Base-by-base conservation (phyloP, 2,329 filamentous ascomycete genomes). In the Didymella keratinophila region DNA sequence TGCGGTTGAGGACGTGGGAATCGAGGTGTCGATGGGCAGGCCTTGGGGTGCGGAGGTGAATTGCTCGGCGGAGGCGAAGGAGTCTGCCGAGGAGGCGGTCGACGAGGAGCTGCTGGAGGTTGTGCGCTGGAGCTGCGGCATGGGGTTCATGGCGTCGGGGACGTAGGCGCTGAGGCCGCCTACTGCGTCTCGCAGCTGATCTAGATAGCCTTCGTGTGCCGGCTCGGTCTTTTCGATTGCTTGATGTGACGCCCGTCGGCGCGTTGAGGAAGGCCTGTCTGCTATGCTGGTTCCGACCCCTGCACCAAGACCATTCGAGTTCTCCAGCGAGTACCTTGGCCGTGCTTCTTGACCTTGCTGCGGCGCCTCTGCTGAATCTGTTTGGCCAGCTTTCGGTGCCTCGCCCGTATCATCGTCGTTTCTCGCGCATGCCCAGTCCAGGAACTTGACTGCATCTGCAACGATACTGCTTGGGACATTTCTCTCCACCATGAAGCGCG, bases 401-500 rank as follows among this genome's bases (percentile, higher is more conserved):
- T 78, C 74, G 11, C 77, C 72, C 36, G 72, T 59, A 5, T 70
- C 66, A 5, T 77, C 68, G 8, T 82, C 78, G 10, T 83, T 79
- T 53, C 81, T 80, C 30, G 80, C 78, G 62, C 83, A 84, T 3
- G 87, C 88, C 93, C 93, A 96, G 56, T 92, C 86, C 14, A 95
- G 74, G 66, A 96, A 96, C 75, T 93, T 95, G 52, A 84, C 84
- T 0, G 92, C 90, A 74, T 96, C 93, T 41, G 83, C 83, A 25
- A 92, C 84, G 67, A 97, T 95, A 34, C 91, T 91, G 11, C 84
- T 87, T 0, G 93, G 93, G 0, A 93, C 96, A 28, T 90, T 91
- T 72, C 91, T 88, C 70, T 96, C 93, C n/a, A 96, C 91, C 84
- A 97, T 88, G 78, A 95, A 96, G 14, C 91, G 85, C 1, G 93